Conservation (phyloP, 2,329 filamentous ascomycete genomes). For the Triangularia setosa region DNA sequence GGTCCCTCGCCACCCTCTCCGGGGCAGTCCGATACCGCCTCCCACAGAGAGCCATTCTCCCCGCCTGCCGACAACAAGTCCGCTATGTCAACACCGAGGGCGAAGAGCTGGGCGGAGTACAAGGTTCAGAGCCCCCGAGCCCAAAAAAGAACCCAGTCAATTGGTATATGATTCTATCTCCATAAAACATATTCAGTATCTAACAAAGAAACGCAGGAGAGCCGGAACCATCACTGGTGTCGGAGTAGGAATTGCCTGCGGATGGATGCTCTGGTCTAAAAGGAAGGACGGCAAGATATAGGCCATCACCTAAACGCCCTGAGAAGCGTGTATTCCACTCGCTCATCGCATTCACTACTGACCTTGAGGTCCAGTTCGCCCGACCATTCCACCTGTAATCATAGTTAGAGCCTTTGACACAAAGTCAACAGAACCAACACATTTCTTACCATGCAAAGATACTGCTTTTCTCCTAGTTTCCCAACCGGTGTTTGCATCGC, state of each 20-base stretch:
- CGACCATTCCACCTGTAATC: background rate
- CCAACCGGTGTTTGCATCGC: background rate
- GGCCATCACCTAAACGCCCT: background rate
- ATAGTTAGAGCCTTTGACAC: background rate
- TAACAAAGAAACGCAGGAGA: slow-evolving; percentile 8
- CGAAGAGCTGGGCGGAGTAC: slow-evolving; percentile 12
- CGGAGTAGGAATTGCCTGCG: slow-evolving; percentile 5
- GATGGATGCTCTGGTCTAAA: slow-evolving; percentile 13
- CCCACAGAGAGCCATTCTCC: background rate
- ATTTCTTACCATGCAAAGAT: background rate
- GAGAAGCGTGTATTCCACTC: background rate
- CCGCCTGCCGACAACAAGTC: slow-evolving; percentile 1
- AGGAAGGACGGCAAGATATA: slow-evolving; percentile 1
- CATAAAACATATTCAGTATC: background rate
- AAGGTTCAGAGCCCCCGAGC: slow-evolving; percentile 7
- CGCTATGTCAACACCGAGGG: slow-evolving; percentile 10
- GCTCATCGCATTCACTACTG: too few species aligned
- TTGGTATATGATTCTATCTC: background rate
- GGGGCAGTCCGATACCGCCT: background rate
- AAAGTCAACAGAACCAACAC: background rate
- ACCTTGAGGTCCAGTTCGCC: background rate
- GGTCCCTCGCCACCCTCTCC: background rate
- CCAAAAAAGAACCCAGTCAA: slow-evolving; percentile 12
- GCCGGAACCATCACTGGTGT: slow-evolving; percentile 14
- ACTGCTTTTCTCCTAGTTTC: background rate